phyloP scores from a whole-genome alignment of 2,329 filamentous ascomycete species.

The Pseudogymnoascus sp. region DNA sequence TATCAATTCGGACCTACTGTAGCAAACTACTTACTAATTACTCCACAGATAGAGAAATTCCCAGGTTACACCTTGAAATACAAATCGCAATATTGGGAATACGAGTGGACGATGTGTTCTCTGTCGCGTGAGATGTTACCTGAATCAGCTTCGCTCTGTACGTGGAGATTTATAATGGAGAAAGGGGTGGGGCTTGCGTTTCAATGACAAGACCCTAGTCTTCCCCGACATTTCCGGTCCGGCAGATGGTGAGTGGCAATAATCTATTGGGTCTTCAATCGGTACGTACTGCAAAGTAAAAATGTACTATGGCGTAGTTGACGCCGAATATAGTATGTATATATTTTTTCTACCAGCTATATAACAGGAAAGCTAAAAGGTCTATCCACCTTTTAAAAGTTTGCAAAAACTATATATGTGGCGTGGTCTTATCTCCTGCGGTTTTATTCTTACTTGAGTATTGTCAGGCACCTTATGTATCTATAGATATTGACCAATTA shows the following conservation, averaged over 20 bases:
- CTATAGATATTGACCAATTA: background rate
- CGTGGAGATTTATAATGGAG: background rate
- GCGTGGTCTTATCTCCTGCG: background rate
- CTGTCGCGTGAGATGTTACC: background rate
- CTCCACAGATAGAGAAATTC: background rate
- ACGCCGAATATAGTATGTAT: background rate
- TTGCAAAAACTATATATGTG: background rate
- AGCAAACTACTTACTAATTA: background rate
- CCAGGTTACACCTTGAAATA: background rate
- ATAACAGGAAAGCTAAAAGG: background rate
- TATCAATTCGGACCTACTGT: background rate
- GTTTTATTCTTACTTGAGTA: background rate
- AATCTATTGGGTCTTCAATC: background rate
- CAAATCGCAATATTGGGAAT: background rate
- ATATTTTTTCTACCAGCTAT: background rate
- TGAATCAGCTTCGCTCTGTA: background rate
- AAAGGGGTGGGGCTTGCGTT: background rate
- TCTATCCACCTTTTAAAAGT: background rate
- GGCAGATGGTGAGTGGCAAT: background rate
- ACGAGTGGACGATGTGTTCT: background rate
- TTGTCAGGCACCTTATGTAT: background rate
- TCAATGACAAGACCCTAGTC: background rate
- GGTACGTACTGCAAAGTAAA: background rate
- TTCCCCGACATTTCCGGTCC: background rate
- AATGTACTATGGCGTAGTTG: background rate